Percentiles rank a stretch among this genome's conserved stretches.
Evolutionary conservation across 1,284 basidiomycete genomes (phyloP).

Genomic region (Volvariella surrecta): DNA sequence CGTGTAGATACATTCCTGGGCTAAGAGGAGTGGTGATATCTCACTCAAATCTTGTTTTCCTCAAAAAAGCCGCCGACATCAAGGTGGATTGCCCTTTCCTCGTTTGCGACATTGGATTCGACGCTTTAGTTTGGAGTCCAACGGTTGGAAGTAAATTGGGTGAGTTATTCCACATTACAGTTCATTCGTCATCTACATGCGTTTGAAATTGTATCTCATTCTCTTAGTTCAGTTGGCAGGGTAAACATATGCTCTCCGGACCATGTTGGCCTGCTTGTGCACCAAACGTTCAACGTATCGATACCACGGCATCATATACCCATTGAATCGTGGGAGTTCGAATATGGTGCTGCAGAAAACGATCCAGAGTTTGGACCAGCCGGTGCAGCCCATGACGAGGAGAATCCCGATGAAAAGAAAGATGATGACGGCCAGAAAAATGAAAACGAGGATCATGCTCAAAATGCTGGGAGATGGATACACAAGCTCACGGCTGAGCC

Average conservation of each 20-base stretch:
- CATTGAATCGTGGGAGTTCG: constrained; percentile 76
- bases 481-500: constrained; percentile 61
- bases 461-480: constrained; percentile 73
- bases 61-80: constrained; percentile 62
- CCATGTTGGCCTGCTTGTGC: constrained; percentile 87
- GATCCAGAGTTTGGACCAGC: constrained; percentile 59
- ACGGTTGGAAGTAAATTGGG: constrained; percentile 79
- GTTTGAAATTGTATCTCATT: constrained; percentile 9
- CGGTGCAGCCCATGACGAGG: constrained; percentile 21
- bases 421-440: constrained; percentile 7
- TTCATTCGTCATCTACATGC: background rate
- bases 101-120: constrained; percentile 70
- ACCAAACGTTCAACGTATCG: constrained; percentile 94
- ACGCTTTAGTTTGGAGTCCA: constrained; percentile 88
- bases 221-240: constrained; percentile 55
- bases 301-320: constrained; percentile 93
- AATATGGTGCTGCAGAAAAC: constrained; percentile 72
- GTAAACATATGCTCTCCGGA: constrained; percentile 91
- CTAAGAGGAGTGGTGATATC: constrained; percentile 84
- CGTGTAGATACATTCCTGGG: constrained; percentile 77
- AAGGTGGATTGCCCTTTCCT: constrained; percentile 85
- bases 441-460: constrained; percentile 19
- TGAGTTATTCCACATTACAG: constrained; percentile 30
- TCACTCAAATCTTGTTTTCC: constrained; percentile 73
- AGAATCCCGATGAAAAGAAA: constrained; percentile 16